Conservation (phyloP, 257 asterid genomes). For the Solanum lycopersicoides region DNA sequence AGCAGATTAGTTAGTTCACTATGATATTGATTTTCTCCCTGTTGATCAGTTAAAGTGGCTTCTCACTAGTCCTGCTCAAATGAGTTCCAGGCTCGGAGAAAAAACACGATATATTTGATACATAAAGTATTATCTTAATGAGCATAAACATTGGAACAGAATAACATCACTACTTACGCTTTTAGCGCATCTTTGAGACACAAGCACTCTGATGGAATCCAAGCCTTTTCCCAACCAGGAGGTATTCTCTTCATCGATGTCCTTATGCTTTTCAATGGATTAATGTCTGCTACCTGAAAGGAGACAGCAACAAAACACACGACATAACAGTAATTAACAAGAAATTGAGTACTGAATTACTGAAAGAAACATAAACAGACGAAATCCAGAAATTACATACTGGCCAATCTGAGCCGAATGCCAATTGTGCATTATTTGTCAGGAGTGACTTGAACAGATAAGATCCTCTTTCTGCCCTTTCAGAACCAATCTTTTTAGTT, state of each 20-base stretch:
- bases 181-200: constrained; percentile 52
- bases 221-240: constrained; percentile 58
- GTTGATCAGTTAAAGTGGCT: neutral
- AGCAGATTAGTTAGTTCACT: neutral
- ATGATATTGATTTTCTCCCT: neutral
- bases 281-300: constrained; percentile 70
- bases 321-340: neutral
- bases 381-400: constrained; percentile 26
- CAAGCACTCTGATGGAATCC: constrained; percentile 70
- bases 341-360: neutral
- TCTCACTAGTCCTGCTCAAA: neutral
- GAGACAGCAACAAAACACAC: neutral
- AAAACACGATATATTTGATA: neutral
- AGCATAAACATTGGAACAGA: neutral
- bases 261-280: constrained; percentile 69
- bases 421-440: constrained; percentile 48
- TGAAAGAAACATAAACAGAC: neutral
- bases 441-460: constrained; percentile 66
- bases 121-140: neutral
- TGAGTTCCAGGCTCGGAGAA: neutral
- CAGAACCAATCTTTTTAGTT: constrained; percentile 57
- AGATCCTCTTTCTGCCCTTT: constrained; percentile 68
- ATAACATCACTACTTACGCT: constrained; percentile 36
- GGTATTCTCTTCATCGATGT: constrained; percentile 76
- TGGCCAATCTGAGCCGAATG: constrained; percentile 99